Evolutionary conservation across 306 rosid species (phyloP).

Genomic region (Castanopsis chinensis): DNA sequence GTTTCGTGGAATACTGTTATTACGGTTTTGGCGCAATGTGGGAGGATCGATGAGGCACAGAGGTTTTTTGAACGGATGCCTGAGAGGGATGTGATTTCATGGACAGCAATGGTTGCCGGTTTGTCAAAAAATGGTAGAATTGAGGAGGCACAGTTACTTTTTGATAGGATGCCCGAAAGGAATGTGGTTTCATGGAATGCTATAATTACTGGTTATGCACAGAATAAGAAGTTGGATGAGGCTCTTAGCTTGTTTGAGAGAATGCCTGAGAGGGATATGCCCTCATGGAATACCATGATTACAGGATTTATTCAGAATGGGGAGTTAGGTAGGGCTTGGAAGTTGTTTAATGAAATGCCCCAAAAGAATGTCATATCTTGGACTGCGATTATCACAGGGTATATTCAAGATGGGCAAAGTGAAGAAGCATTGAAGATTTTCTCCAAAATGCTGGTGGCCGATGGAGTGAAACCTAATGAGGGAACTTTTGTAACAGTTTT

Average conservation of each 20-base stretch:
- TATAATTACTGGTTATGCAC: conserved; percentile 42
- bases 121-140: conserved; percentile 40
- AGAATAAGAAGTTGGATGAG: conserved; percentile 33
- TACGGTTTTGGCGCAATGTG: conserved; percentile 27
- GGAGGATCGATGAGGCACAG: conserved; percentile 38
- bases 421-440: conserved; percentile 50
- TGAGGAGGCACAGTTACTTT: conserved; percentile 44
- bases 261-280: conserved; percentile 47
- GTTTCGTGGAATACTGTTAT: conserved; percentile 50
- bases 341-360: conserved; percentile 40
- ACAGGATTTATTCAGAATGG: conserved; percentile 44
- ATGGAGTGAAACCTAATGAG: conserved; percentile 37
- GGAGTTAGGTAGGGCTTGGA: conserved; percentile 27
- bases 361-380: conserved; percentile 43
- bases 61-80: conserved; percentile 39
- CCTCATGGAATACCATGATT: conserved; percentile 54
- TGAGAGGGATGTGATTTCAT: conserved; percentile 46
- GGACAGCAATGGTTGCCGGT: conserved; percentile 47
- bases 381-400: conserved; percentile 51
- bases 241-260: conserved; percentile 44
- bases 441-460: conserved; percentile 30
- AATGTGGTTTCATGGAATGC: conserved; percentile 56
- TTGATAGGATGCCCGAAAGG: conserved; percentile 37
- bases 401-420: conserved; percentile 38
- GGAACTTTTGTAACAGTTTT: conserved; percentile 50